Percentiles rank a stretch among this genome's conserved stretches.
phyloP scores from a whole-genome alignment of 2,329 filamentous ascomycete species.

The Venturia aucupariae region DNA sequence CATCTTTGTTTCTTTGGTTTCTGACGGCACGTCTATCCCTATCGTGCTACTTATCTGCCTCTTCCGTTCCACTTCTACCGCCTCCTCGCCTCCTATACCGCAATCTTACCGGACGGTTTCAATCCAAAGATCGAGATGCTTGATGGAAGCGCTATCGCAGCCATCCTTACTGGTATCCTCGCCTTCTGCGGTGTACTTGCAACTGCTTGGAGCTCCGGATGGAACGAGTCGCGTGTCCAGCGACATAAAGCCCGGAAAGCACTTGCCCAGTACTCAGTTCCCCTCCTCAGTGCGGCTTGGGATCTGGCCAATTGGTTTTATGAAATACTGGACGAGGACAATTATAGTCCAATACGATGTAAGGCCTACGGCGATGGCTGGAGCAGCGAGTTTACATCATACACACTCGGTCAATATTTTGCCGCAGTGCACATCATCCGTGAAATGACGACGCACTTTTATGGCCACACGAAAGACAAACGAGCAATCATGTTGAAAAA shows the following conservation, averaged over 20 bases:
- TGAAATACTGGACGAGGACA: background rate
- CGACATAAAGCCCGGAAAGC: background rate
- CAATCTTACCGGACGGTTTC: background rate
- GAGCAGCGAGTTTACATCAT: background rate
- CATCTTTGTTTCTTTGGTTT: background rate
- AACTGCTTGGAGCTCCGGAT: background rate
- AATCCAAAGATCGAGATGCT: background rate
- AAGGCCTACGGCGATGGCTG: background rate
- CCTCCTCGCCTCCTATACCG: background rate
- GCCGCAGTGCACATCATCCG: background rate
- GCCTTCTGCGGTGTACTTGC: background rate
- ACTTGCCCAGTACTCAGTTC: background rate
- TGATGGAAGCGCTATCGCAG: background rate
- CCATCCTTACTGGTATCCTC: background rate
- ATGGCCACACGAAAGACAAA: background rate
- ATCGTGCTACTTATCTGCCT: background rate
- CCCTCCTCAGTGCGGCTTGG: background rate
- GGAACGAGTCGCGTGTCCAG: background rate
- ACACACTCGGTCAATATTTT: background rate
- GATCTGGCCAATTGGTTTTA: background rate
- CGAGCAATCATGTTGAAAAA: background rate
- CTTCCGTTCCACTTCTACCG: background rate
- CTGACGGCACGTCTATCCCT: background rate
- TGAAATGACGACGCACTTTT: background rate
- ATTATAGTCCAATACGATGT: background rate